Evolutionary conservation across 257 asterid genomes (phyloP).

Genomic region (Nicotiana attenuata): DNA sequence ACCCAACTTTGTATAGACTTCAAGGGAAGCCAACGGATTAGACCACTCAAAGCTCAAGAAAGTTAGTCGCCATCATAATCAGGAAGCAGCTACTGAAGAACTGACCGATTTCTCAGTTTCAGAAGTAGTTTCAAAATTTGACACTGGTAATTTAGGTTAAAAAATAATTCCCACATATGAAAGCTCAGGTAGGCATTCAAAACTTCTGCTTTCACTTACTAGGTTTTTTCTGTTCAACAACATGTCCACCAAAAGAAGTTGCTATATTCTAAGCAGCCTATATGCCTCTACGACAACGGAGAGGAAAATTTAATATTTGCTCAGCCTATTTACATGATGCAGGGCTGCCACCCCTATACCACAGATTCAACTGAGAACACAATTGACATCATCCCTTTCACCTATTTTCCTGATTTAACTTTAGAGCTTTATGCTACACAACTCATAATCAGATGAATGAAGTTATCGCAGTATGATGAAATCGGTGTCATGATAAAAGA

Average conservation of each 20-base stretch:
- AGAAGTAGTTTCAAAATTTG: not conserved
- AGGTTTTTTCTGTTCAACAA: not conserved
- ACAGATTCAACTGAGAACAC: not conserved
- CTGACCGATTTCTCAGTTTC: not conserved
- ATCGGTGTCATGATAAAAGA: not conserved
- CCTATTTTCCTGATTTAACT: not conserved
- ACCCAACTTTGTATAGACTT: not conserved
- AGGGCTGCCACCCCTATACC: not conserved
- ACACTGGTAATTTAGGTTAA: not conserved
- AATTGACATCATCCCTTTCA: not conserved
- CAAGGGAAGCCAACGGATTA: not conserved
- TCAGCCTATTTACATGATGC: not conserved
- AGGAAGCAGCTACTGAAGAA: not conserved
- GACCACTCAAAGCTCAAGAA: not conserved
- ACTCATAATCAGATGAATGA: not conserved
- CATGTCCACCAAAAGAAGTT: not conserved
- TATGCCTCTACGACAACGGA: not conserved
- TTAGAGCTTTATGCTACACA: not conserved
- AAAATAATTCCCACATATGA: not conserved
- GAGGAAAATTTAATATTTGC: not conserved
- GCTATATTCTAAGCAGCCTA: not conserved
- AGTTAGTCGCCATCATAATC: not conserved
- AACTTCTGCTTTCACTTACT: too few relatives aligned
- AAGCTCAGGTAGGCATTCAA: not conserved
- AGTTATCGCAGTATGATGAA: not conserved